These are phyloP conservation scores for Botrytis deweyae DNA, from an alignment of 2,329 filamentous ascomycete genomes.

Conservation along the genomic window DNA sequence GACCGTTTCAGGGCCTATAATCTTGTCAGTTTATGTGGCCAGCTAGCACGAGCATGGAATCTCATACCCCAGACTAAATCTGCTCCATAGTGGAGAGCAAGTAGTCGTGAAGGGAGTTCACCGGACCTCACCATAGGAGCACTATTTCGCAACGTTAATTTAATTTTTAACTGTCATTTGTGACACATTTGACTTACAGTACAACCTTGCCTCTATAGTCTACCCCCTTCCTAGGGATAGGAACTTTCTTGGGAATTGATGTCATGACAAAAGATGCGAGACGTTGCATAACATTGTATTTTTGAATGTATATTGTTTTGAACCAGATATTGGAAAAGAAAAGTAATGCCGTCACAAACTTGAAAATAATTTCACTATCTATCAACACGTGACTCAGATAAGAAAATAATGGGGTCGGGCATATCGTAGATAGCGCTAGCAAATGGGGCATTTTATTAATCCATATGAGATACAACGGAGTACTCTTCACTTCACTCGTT, in stretches of 20 bases:
- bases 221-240: slow-evolving; percentile 83
- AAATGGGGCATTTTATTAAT: not conserved
- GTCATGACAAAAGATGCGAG: slow-evolving; percentile 56
- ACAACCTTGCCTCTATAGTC: slow-evolving; percentile 94
- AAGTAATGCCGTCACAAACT: not conserved
- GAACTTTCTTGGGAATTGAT: slow-evolving; percentile 63
- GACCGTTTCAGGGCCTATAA: slow-evolving; percentile 82
- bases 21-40: slow-evolving; percentile 22
- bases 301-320: not conserved
- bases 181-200: slow-evolving; percentile 46
- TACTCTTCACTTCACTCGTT: not conserved
- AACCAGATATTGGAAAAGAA: not conserved
- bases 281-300: slow-evolving; percentile 38
- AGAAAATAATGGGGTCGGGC: not conserved
- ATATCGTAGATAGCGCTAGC: not conserved
- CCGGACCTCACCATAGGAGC: slow-evolving; percentile 98
- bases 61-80: slow-evolving; percentile 88
- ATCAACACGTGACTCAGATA: not conserved
- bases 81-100: slow-evolving; percentile 91
- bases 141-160: slow-evolving; percentile 14
- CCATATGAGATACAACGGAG: not conserved
- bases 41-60: slow-evolving; percentile 8
- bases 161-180: not conserved
- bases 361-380: slow-evolving; percentile 14
- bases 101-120: slow-evolving; percentile 83